Base-by-base conservation (phyloP, 2,329 filamentous ascomycete genomes). In the Didymella exigua region DNA sequence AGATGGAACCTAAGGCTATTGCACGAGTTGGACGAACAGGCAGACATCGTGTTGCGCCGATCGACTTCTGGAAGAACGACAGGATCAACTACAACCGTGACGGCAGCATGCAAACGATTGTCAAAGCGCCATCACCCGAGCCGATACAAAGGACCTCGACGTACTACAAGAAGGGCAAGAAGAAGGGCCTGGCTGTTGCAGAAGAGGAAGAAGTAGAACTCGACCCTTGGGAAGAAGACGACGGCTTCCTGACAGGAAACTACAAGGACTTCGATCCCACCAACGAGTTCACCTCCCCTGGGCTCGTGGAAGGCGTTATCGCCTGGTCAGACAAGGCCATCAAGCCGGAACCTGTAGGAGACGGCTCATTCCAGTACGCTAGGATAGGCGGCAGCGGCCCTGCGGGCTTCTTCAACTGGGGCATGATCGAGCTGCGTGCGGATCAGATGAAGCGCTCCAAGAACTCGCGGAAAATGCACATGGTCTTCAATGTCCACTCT, bases 381-480 rank as follows among this genome's bases (percentile, higher is more conserved):
- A 98, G 97, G 79, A 89, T 93, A 57, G 83, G 96, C 13, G 44
- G 41, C 14, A 60, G 54, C 14, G 66, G 66, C 4, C 58, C 56
- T 53, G 61, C 62, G 14, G 86, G 89, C 0, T 98, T 96, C 75
- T 91, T 98, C 74, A 93, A 92, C 29, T 89, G 89, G 9, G 95
- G 95, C 14, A 84, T 98, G 47, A 90, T 99, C 31, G 93, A 98
- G 67, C 79, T 99, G 45, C 90, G 91, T 5, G 88, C 91, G 0
- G 88, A 89, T 2, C 86, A 90, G 27, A 86, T 89, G 70, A 99
- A 99, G 80, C 86, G 88, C 64, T 85, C 88, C 43, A 98, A 98
- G 82, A 98, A 97, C 76, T 89, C 90, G 30, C 84, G 93, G 59
- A 93, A 90, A 78, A 98, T 97, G 91, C 92, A 97, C 71, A 95